A percentile compares a stretch with the other conserved stretches of the same genome.
Conservation (phyloP, 768 basidiomycete genomes). For the Lactifluus pinguis region DNA sequence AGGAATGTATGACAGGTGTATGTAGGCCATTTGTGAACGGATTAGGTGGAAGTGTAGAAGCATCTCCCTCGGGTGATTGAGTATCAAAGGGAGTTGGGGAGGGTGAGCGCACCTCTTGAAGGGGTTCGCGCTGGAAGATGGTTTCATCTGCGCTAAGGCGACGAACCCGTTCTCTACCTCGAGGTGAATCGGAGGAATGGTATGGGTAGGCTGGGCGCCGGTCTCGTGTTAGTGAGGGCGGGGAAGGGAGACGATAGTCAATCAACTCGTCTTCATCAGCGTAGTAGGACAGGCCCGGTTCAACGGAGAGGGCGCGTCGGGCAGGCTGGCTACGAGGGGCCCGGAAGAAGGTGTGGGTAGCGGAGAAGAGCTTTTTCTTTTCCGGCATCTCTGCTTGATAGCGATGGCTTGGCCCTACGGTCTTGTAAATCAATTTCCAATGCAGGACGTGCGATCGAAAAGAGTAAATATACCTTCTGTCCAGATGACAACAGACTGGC, state of each 20-base stretch:
- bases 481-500: conserved; percentile 66
- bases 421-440: conserved; percentile 12
- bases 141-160: conserved; percentile 25
- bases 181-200: background rate
- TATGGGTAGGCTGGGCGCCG: background rate
- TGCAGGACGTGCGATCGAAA: conserved; percentile 6
- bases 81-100: conserved; percentile 26
- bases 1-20: background rate
- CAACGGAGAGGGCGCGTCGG: conserved; percentile 43
- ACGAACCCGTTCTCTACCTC: conserved; percentile 19
- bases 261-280: conserved; percentile 29
- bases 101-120: conserved; percentile 19
- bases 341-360: conserved; percentile 63
- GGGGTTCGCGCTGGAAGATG: conserved; percentile 21
- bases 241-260: conserved; percentile 27
- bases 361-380: conserved; percentile 64
- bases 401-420: conserved; percentile 46
- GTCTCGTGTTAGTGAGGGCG: background rate
- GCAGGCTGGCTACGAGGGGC: conserved; percentile 35
- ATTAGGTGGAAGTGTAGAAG: background rate
- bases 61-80: background rate
- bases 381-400: conserved; percentile 44
- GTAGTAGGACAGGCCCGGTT: conserved; percentile 41
- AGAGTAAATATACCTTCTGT: conserved; percentile 59
- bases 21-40: background rate